phyloP scores from a whole-genome alignment of 2,329 filamentous ascomycete genomes.

The Cercospora canescens region DNA sequence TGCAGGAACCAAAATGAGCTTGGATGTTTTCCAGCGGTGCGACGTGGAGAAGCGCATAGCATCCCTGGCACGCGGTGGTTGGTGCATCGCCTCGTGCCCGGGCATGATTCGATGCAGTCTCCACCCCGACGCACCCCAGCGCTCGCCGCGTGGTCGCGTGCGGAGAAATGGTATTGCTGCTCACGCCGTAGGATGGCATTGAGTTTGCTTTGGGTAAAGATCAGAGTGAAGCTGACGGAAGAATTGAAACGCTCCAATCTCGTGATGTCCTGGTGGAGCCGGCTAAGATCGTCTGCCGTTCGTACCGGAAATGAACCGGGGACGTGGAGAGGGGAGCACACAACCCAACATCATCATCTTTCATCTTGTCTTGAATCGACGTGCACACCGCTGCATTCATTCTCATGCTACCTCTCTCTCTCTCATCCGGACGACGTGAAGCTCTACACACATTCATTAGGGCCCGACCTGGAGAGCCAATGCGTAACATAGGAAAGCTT shows the following conservation, averaged over 20 bases:
- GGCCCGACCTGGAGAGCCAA: neutral
- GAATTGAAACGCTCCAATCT: slow-evolving; percentile 21
- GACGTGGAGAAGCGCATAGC: slow-evolving; percentile 6
- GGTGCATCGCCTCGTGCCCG: neutral
- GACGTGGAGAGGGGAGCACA: neutral
- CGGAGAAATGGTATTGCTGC: slow-evolving; percentile 9
- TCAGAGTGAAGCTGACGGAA: slow-evolving; percentile 15
- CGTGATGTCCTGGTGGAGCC: slow-evolving; percentile 7
- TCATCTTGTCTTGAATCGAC: neutral
- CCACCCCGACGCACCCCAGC: neutral
- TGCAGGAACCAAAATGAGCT: slow-evolving; percentile 17
- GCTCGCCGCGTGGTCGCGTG: slow-evolving; percentile 6
- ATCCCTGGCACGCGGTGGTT: slow-evolving; percentile 3
- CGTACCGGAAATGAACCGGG: slow-evolving; percentile 2
- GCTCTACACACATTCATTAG: neutral
- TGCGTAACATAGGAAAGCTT: neutral
- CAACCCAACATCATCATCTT: neutral
- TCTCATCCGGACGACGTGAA: neutral
- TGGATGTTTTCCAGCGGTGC: neutral
- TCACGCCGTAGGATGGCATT: slow-evolving; percentile 3
- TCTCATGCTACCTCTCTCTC: neutral
- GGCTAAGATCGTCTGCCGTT: neutral
- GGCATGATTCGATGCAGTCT: neutral
- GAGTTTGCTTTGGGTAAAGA: slow-evolving; percentile 13
- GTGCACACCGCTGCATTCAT: neutral